phyloP scores from a whole-genome alignment of 2,329 filamentous ascomycete genomes.

The Colletotrichum spinosum region DNA sequence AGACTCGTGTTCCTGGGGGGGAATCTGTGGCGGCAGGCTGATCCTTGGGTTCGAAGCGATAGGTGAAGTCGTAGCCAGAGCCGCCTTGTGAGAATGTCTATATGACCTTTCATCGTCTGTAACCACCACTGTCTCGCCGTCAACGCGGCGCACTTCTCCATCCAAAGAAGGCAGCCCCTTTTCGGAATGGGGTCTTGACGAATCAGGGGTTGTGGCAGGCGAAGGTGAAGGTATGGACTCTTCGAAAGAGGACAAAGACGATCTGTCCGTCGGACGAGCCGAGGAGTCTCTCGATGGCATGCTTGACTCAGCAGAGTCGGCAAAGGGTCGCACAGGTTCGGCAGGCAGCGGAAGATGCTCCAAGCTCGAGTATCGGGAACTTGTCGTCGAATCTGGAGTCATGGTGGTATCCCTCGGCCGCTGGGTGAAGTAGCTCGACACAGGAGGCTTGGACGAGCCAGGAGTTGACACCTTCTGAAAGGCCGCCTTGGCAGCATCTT shows the following conservation, averaged over 20 bases:
- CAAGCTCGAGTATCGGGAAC: slow-evolving; percentile 29
- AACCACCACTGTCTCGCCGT: slow-evolving; percentile 30
- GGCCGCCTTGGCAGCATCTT: slow-evolving; percentile 50
- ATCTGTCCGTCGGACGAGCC: slow-evolving; percentile 31
- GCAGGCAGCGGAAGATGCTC: slow-evolving; percentile 3
- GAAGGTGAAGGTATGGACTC: slow-evolving; percentile 49
- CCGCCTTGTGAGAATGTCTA: slow-evolving; percentile 30
- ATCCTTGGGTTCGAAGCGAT: slow-evolving; percentile 23
- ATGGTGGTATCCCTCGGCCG: slow-evolving; percentile 13
- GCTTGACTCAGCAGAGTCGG: slow-evolving; percentile 13
- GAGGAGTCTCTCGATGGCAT: slow-evolving; percentile 31
- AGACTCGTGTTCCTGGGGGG: slow-evolving; percentile 21
- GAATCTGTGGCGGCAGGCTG: slow-evolving; percentile 32
- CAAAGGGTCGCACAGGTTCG: slow-evolving; percentile 18
- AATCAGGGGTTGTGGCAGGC: slow-evolving; percentile 52
- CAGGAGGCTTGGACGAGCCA: slow-evolving; percentile 33
- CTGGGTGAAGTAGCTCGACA: slow-evolving; percentile 31
- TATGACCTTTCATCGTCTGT: slow-evolving; percentile 34
- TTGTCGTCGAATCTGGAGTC: slow-evolving; percentile 32
- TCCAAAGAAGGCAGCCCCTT: slow-evolving; percentile 43
- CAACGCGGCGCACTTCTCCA: slow-evolving; percentile 32
- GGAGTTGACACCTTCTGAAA: slow-evolving; percentile 41
- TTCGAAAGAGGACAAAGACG: slow-evolving; percentile 49
- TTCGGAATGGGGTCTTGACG: slow-evolving; percentile 55
- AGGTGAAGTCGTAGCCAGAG: slow-evolving; percentile 18